A percentile compares a stretch with the other conserved stretches of the same genome.
phyloP scores from a whole-genome alignment of 2,329 filamentous ascomycete genomes.

The Calonectria naviculata region DNA sequence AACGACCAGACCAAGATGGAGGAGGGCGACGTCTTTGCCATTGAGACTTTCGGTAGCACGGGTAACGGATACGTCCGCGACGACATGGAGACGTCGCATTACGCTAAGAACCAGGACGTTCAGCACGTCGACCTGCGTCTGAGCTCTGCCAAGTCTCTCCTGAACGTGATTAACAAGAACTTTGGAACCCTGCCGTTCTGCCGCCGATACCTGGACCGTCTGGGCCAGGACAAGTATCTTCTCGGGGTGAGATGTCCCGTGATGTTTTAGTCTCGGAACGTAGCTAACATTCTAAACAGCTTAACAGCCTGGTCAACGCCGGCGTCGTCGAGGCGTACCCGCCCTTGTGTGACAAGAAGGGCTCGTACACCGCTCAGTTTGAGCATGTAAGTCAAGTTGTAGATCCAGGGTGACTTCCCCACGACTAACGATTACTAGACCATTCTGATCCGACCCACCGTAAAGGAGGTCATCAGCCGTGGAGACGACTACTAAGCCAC shows the following conservation, averaged over 20 bases:
- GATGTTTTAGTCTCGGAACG: slow-evolving; percentile 22
- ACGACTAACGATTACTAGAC: slow-evolving; percentile 61
- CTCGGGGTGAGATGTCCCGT: slow-evolving; percentile 73
- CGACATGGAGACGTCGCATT: slow-evolving; percentile 91
- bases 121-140: slow-evolving; percentile 81
- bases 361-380: slow-evolving; percentile 93
- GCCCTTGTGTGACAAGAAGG: slow-evolving; percentile 90
- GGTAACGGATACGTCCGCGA: slow-evolving; percentile 90
- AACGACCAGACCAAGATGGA: slow-evolving; percentile 96
- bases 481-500: slow-evolving; percentile 82
- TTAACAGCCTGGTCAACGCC: slow-evolving; percentile 85
- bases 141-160: slow-evolving; percentile 84
- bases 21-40: slow-evolving; percentile 94
- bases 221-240: slow-evolving; percentile 96
- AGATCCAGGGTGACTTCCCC: background rate
- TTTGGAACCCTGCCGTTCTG: slow-evolving; percentile 95
- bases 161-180: slow-evolving; percentile 95
- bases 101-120: slow-evolving; percentile 79
- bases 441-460: slow-evolving; percentile 79
- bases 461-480: slow-evolving; percentile 89
- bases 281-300: slow-evolving; percentile 53
- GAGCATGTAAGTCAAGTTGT: slow-evolving; percentile 79
- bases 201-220: slow-evolving; percentile 87
- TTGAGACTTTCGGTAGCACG: slow-evolving; percentile 95
- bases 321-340: slow-evolving; percentile 93